phyloP scores from a whole-genome alignment of 257 asterid genomes.

The Catharanthus roseus region DNA sequence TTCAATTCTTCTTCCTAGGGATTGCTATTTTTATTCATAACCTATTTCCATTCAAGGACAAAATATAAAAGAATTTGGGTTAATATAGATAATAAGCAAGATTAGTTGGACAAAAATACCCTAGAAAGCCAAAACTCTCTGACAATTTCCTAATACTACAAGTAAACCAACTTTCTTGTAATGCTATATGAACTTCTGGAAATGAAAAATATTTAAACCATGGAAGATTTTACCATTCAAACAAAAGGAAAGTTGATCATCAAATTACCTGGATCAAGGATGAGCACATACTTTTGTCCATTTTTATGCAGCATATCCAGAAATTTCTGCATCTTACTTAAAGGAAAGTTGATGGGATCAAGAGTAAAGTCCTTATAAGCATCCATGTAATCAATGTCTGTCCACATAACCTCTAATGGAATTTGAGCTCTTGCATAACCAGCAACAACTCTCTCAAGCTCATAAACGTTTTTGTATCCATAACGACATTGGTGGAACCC shows the following conservation, averaged over 20 bases:
- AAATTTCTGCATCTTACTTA: constrained; percentile 43
- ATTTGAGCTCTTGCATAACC: constrained; percentile 60
- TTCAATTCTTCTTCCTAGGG: too few species aligned
- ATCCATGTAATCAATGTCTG: constrained; percentile 94
- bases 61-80: too few species aligned
- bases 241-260: not conserved
- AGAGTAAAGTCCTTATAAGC: constrained; percentile 83
- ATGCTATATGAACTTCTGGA: too few species aligned
- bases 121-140: too few species aligned
- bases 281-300: constrained; percentile 66
- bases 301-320: constrained; percentile 53
- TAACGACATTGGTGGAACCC: constrained; percentile 91
- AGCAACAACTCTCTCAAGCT: constrained; percentile 66
- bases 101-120: too few species aligned
- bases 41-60: too few species aligned
- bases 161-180: too few species aligned
- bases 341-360: constrained; percentile 72
- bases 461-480: constrained; percentile 67
- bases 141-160: too few species aligned
- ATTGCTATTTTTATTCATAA: too few species aligned
- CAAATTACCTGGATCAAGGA: constrained; percentile 78
- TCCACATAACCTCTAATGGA: constrained; percentile 94
- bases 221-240: not conserved
- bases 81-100: too few species aligned
- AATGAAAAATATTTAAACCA: not conserved